Evolutionary conservation across 163 green algal species (phyloP).

Genomic region (Volvox carteri): DNA sequence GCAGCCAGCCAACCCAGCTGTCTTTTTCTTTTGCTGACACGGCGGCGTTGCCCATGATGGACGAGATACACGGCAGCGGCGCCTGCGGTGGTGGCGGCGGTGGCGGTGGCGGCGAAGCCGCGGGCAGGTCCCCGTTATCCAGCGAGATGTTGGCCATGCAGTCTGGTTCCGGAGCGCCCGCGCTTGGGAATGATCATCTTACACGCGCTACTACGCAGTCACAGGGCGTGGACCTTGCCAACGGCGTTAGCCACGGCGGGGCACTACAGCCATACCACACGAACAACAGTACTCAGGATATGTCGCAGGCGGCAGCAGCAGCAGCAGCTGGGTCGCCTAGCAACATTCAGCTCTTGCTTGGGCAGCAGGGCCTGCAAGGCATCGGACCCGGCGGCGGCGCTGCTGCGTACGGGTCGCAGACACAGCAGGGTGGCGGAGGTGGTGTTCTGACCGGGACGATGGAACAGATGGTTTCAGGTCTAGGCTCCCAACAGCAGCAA

Average conservation of each 20-base stretch:
- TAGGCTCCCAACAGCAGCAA: background rate
- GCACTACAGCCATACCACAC: background rate
- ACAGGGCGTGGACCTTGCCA: background rate
- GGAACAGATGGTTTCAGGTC: background rate
- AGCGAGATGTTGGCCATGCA: background rate
- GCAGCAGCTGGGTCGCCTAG: background rate
- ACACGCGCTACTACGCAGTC: background rate
- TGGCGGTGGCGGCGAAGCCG: background rate
- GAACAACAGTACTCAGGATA: background rate
- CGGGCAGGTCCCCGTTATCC: background rate
- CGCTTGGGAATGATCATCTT: background rate
- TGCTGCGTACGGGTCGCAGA: background rate
- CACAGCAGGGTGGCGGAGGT: background rate
- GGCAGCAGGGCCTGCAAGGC: background rate
- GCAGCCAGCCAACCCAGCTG: background rate
- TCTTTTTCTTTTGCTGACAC: background rate
- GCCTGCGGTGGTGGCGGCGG: background rate
- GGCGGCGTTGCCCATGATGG: background rate
- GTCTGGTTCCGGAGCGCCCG: background rate
- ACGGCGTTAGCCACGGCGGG: background rate
- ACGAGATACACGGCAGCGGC: background rate
- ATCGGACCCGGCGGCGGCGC: background rate
- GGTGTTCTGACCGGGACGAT: background rate
- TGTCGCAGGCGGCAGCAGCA: background rate
- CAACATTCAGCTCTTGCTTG: background rate